Evolutionary conservation across 2,329 filamentous ascomycete species (phyloP), one percentile per base, ranked within the genome.

Genomic region (Penicillium sp.): DNA sequence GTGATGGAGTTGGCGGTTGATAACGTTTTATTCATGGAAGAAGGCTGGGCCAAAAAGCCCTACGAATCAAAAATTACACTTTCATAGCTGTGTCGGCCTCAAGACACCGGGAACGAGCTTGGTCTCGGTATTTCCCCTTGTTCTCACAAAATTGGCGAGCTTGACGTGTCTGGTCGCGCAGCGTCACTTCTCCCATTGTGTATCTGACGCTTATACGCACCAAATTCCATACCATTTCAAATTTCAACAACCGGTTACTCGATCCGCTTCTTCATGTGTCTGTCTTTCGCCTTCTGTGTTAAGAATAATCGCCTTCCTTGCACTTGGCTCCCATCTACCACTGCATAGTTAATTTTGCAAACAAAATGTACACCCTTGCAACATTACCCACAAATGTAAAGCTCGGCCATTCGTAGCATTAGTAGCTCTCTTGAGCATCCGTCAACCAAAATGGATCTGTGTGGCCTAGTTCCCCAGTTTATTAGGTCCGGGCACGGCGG

Each of bases 1-100:
- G 65, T 65, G 65, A 63, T 60, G 61, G 65, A 68, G 65, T 68
- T 69, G 61, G 63, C 60, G 62, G 65, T 68, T 68, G 65, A 66
- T 67, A 64, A 68, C 66, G 64, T 55, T 60, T 57, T 45, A 53
- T 67, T 69, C 62, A 62, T 67, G 64, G 66, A 64, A 67, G 64
- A 60, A 68, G 62, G 64, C 65, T 65, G 66, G 66, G 65, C 63
- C 64, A 57, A 45, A 50, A 57, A 65, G 64, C 65, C 65, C 64
- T 65, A 68, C 63, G 65, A 68, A 68, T 68, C 61, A 63, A 66
- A 67, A 60, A 54, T 58, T 59, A 52, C 52, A 53, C 49, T 50
- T 62, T 57, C 60, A 61, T 60, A 60, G 60, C 56, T 57, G 52
- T 64, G 56, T 60, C 57, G 55, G 53, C 57, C 54, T 46, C 40